Evolutionary conservation across 768 basidiomycete species (phyloP), one percentile per base, ranked within the genome.

Genomic region (Dictyophora rubrovolvata): DNA sequence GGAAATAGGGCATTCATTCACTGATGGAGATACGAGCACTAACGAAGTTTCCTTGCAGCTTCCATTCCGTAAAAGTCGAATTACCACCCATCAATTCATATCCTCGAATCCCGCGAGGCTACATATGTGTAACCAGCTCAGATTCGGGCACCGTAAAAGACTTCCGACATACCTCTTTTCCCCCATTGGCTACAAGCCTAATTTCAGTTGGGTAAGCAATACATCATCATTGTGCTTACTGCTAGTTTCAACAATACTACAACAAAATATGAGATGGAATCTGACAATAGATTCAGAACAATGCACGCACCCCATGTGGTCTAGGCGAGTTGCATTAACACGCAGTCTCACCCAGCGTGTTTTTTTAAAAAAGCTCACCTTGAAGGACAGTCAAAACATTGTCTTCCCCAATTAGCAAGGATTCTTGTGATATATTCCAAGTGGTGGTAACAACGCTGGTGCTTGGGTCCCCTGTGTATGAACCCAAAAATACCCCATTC

Each of bases 301-400:
- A 59, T 76, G 75, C 42, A 79, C 67, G 57, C 63, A 78, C 78
- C 78, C 78, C 70, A 74, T 79, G 66, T 80, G 75, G 66, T 80
- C 78, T 79, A 20, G 52, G 51, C 8, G 21, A 22, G 34, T 36
- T 18, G 35, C n/a, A 12, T n/a, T 14, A 47, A 37, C 7, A 33
- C 16, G 20, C 61, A 23, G 61, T 3, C 16, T 33, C 18, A 10
- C 1, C 21, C 17, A 51, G 14, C 35, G 52, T 23, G 20, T 21
- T 36, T n/a, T 18, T 23, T 23, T 22, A 59, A 36, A 11, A 59
- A 36, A 11, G 61, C 63, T n/a, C 46, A 68, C 71, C 80, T 66
- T 80, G 77, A 21, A 81, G 59, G 37, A 81, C 75, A 1, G 79
- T 80, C 49, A 81, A 65, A 11, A 79, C 73, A 62, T 80, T 80